Evolutionary conservation across 352 stramenopile genomes (phyloP).

Genomic region (Peronospora destructor): DNA sequence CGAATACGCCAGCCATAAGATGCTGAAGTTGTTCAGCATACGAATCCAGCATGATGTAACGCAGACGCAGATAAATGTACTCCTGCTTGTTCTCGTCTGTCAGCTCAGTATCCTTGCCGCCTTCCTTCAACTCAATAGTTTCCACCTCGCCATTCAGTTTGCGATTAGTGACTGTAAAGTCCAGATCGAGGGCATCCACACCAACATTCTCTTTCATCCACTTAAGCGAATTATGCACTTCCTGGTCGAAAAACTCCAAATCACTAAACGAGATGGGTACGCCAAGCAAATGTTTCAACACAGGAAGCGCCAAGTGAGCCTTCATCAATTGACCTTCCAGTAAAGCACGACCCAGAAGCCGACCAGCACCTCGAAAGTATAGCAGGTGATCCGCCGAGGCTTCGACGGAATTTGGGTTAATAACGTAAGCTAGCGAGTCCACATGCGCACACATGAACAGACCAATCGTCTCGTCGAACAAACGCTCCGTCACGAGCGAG

Average conservation of each 20-base stretch:
- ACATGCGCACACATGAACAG: slow-evolving; percentile 84
- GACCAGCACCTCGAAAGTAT: slow-evolving; percentile 95
- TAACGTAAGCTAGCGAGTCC: slow-evolving; percentile 72
- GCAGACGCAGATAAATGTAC: slow-evolving; percentile 93
- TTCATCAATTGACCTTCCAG: slow-evolving; percentile 92
- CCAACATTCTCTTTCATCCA: slow-evolving; percentile 83
- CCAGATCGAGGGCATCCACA: slow-evolving; percentile 64
- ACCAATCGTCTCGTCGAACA: slow-evolving; percentile 85
- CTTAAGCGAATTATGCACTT: slow-evolving; percentile 77
- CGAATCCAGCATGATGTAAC: slow-evolving; percentile 93
- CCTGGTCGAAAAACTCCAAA: slow-evolving; percentile 84
- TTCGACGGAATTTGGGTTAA: slow-evolving; percentile 78
- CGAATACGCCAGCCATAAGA: slow-evolving; percentile 91
- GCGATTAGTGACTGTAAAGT: slow-evolving; percentile 80
- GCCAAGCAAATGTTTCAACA: slow-evolving; percentile 82
- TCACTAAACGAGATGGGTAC: slow-evolving; percentile 86
- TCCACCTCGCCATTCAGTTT: slow-evolving; percentile 72
- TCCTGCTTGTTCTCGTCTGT: slow-evolving; percentile 97
- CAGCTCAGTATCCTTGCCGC: slow-evolving; percentile 77
- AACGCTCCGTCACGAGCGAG: slow-evolving; percentile 67
- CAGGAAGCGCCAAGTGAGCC: slow-evolving; percentile 71
- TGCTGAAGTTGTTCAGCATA: slow-evolving; percentile 91
- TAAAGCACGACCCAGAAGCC: slow-evolving; percentile 93
- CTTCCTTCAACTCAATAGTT: slow-evolving; percentile 76
- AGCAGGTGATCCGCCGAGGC: slow-evolving; percentile 91